Conservation (phyloP, 2,329 filamentous ascomycete genomes). For the Colletotrichum sp. region DNA sequence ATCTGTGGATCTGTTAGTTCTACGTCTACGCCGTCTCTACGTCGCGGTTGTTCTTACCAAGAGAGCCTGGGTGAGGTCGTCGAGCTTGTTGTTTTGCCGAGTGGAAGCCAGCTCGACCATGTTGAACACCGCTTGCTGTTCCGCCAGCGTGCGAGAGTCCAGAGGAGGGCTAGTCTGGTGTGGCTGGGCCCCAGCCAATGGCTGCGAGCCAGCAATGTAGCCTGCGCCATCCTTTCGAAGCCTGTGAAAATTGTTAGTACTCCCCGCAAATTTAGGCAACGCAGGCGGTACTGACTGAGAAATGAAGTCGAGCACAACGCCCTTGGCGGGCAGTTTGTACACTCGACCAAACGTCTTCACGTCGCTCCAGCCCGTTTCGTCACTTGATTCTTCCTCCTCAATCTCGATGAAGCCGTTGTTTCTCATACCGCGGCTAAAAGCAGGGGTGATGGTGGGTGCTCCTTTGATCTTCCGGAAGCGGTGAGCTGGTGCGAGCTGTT, state of each 20-base stretch:
- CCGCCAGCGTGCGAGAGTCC: conserved; percentile 54
- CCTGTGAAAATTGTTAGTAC: conserved; percentile 26
- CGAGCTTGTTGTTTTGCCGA: conserved; percentile 49
- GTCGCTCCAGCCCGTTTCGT: conserved; percentile 62
- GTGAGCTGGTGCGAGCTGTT: conserved; percentile 63
- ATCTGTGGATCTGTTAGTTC: conserved; percentile 37
- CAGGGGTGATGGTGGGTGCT: conserved; percentile 54
- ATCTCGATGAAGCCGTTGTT: conserved; percentile 79
- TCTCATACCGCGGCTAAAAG: conserved; percentile 65
- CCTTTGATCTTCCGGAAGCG: conserved; percentile 66
- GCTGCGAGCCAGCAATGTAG: conserved; percentile 32
- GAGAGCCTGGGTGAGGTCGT: conserved; percentile 63
- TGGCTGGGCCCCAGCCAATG: conserved; percentile 21
- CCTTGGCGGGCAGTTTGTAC: conserved; percentile 67
- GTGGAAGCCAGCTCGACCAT: conserved; percentile 62
- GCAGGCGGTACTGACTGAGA: conserved; percentile 51
- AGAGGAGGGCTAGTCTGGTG: conserved; percentile 32
- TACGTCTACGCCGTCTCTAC: not conserved
- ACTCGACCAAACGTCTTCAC: conserved; percentile 66
- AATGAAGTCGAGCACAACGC: conserved; percentile 77
- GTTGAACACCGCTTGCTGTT: conserved; percentile 71
- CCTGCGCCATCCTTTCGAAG: conserved; percentile 43
- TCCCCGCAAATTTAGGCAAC: not conserved
- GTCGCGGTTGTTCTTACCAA: conserved; percentile 54
- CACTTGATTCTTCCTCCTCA: conserved; percentile 64